Percentiles rank a stretch among this genome's conserved stretches.
These are phyloP conservation scores for Berberis vulgaris DNA, from an alignment of 164 flowering plant genomes.

Conservation along the genomic window DNA sequence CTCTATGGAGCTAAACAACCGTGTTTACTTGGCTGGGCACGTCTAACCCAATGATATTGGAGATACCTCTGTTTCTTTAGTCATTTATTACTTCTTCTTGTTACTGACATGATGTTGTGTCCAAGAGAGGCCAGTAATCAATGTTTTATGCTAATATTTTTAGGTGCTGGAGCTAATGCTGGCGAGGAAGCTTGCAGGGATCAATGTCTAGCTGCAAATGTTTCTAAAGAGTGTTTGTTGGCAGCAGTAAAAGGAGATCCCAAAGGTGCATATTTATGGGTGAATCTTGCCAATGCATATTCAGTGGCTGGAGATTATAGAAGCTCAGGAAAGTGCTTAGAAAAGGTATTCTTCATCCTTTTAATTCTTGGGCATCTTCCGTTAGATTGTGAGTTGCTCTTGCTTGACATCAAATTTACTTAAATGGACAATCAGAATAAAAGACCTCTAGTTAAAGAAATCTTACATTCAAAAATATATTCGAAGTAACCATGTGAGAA, in stretches of 20 bases:
- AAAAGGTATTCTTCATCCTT: conserved; percentile 47
- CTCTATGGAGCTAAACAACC: too few relatives aligned
- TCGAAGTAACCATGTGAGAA: too few relatives aligned
- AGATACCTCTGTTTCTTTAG: not conserved
- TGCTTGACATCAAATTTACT: not conserved
- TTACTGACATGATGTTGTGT: not conserved
- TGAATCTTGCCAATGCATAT: conserved; percentile 81
- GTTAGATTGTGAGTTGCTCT: not conserved
- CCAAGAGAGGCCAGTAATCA: not conserved
- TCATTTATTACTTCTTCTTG: not conserved
- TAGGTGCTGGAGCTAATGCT: conserved; percentile 83
- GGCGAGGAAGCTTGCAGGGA: conserved; percentile 40
- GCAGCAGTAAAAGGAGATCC: conserved; percentile 71
- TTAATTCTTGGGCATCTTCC: not conserved
- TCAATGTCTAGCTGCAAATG: conserved; percentile 48
- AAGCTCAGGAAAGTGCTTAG: conserved; percentile 80
- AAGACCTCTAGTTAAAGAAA: too few relatives aligned
- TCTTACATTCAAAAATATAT: too few relatives aligned
- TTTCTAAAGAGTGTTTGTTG: conserved; percentile 74
- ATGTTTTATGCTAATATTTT: not conserved
- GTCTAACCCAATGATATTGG: too few relatives aligned
- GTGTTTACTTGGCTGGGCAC: too few relatives aligned
- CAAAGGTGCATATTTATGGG: conserved; percentile 70
- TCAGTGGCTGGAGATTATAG: conserved; percentile 60
- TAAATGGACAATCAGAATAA: not conserved